phyloP scores from a whole-genome alignment of 192 early-diverging fungal genomes.

The Borealophlyctis nickersoniae region DNA sequence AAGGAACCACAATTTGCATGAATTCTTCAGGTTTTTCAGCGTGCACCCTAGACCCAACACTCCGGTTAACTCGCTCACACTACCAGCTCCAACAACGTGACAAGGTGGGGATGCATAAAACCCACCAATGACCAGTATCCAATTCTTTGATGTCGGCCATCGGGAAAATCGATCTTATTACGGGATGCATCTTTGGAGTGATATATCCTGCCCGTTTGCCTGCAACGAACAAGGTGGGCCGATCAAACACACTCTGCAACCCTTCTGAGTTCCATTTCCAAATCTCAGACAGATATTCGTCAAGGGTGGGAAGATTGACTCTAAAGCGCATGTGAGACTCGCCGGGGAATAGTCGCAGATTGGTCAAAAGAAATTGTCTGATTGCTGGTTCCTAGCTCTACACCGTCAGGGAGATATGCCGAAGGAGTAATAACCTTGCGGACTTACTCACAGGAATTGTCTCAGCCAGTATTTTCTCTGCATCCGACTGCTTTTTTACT shows the following conservation, averaged over 20 bases:
- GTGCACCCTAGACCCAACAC: constrained; percentile 34
- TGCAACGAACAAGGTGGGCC: constrained; percentile 78
- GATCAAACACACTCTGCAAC: constrained; percentile 41
- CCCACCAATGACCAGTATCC: constrained; percentile 86
- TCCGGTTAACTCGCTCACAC: background rate
- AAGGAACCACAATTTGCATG: constrained; percentile 25
- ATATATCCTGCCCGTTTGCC: constrained; percentile 72
- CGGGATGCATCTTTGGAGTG: constrained; percentile 42
- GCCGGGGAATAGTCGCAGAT: constrained; percentile 63
- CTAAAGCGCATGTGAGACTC: constrained; percentile 57
- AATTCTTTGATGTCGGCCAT: constrained; percentile 58
- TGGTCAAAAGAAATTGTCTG: constrained; percentile 81
- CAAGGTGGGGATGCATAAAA: background rate
- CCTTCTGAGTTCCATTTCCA: constrained; percentile 41
- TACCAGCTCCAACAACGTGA: background rate
- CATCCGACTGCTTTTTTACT: constrained; percentile 28
- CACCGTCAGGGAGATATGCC: background rate
- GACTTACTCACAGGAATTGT: constrained; percentile 26
- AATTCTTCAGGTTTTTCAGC: constrained; percentile 45
- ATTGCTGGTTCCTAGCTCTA: constrained; percentile 25
- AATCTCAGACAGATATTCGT: constrained; percentile 26
- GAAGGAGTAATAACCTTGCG: background rate
- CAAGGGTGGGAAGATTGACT: constrained; percentile 71
- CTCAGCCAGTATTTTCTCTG: constrained; percentile 36
- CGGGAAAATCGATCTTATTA: constrained; percentile 73